Base-by-base conservation (phyloP, 306 rosid species). In the Trifolium dubium region DNA sequence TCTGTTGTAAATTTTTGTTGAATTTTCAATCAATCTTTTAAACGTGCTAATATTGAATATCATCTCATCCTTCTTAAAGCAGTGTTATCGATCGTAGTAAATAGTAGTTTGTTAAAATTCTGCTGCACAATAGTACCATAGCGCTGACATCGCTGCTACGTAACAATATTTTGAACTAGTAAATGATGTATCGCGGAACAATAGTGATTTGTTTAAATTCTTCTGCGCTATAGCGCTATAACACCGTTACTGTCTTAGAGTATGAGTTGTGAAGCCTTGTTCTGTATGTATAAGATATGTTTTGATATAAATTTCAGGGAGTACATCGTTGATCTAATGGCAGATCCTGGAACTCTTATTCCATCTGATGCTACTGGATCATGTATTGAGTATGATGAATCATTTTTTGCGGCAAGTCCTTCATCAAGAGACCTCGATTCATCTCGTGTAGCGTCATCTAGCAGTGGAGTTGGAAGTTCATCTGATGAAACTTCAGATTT, bases 331-430 rank as follows among this genome's bases (percentile, higher is more conserved):
- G 99, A 94, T 85, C 89, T 94, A 64, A 92, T 94, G 97, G 96
- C 97, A 64, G 97, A 87, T 83, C 99, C 99, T 5, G 99, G 99
- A 69, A 87, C 97, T 28, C 99, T 94, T 68, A 92, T 94, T 87
- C 99, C 99, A 68, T 76, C 93, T 55, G 95, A 94, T 80, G 86
- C 80, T 67, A 88, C 85, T 71, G 90, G 89, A 61, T 87, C 89
- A 11, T 95, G 82, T 72, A 69, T 87, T 9, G 95, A 73, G 59
- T 89, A 79, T 76, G 94, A 85, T 17, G 96, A 85, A 64, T 75
- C 97, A 54, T 35, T 75, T 67, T 87, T 77, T 78, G 66, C 83
- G 54, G 87, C 86, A 59, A 87, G 85, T 82, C 91, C 97, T 74
- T 80, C 86, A 79, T 87, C 88, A 54, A 89, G 97, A 85, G 88